Evolutionary conservation across 176 grass and related monocot species (phyloP), one percentile per base, ranked within the genome.

Genomic region (Carex cristatella): DNA sequence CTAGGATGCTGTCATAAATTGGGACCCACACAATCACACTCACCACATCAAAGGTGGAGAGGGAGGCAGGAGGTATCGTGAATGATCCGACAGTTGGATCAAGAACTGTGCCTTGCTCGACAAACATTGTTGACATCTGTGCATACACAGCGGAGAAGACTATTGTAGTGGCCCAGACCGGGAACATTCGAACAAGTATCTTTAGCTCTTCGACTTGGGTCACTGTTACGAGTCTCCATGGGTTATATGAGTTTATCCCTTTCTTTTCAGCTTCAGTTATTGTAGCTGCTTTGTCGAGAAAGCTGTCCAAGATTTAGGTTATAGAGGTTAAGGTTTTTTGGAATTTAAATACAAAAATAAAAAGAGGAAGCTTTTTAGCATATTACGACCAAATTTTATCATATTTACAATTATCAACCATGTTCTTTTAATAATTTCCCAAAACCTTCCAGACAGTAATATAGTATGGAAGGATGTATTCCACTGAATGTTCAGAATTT

Each of bases 131-230:
- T 18, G 94, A 90, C 37, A 92, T 97, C 82, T 97, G 91, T 77
- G 94, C 88, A 79, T 97, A 92, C 7, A 94, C 91, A 33, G 91
- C 89, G 16, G 94, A 97, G 76, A 97, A 97, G 11, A 97, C 86
- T 68, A 97, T 97, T 2, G 91, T 93, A 3, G 94, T 94, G 18
- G 89, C 94, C 94, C 91, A 97, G 51, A 97, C 72, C 69, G 94
- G 94, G 79, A 97, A 89, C 94, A 97, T 97, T 64, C 94, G 84
- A 38, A 97, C 46, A 8, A 97, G 79, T 76, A 97, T 93, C 89
- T 97, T 97, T 75, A 97, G 81, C 85, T 97, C 94, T 81, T 97
- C 94, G 53, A 97, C 94, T 85, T 97, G 94, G 42, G 91, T 97
- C 11, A 97, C 91, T 10, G 94, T 97, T 84, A 91, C 92, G 2